phyloP scores from a whole-genome alignment of 2,329 filamentous ascomycete species.

The Balansia obtecta region DNA sequence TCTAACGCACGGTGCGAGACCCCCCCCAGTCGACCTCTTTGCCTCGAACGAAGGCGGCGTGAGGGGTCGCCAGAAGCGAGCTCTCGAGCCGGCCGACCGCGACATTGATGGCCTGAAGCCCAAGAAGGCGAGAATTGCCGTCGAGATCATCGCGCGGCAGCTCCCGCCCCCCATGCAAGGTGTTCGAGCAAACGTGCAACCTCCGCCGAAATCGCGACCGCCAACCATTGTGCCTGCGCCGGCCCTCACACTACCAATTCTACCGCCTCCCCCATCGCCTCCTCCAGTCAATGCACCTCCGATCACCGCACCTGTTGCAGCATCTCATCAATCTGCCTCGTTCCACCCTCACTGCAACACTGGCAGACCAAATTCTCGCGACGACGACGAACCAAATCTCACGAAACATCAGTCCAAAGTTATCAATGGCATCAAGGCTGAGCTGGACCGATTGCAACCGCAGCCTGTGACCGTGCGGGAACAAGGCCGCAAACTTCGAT shows the following conservation, averaged over 20 bases:
- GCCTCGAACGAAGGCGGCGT: conserved; percentile 20
- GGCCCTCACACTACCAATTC: conserved; percentile 1
- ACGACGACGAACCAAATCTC: conserved; percentile 18
- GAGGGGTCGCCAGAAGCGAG: conserved; percentile 34
- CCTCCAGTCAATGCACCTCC: conserved; percentile 1
- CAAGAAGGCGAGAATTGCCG: conserved; percentile 40
- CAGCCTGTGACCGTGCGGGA: conserved; percentile 33
- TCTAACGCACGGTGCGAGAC: conserved; percentile 12
- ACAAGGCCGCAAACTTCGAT: conserved; percentile 68
- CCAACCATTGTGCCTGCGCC: conserved; percentile 10
- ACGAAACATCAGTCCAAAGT: conserved; percentile 46
- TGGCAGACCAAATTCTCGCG: conserved; percentile 9
- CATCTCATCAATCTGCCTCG: conserved; percentile 5
- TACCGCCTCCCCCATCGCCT: background rate
- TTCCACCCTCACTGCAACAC: conserved; percentile 7
- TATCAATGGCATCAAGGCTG: conserved; percentile 48
- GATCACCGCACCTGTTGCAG: conserved; percentile 1
- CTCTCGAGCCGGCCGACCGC: conserved; percentile 30
- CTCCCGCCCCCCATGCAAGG: conserved; percentile 17
- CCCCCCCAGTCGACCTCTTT: conserved; percentile 2
- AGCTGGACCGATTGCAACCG: conserved; percentile 44
- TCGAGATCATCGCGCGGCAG: conserved; percentile 33
- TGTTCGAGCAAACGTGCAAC: conserved; percentile 12
- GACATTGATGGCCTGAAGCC: conserved; percentile 31
- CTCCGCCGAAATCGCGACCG: conserved; percentile 15